These are phyloP conservation scores for Bacidia rubella DNA, from an alignment of 495 filamentous ascomycete species.

Conservation along the genomic window DNA sequence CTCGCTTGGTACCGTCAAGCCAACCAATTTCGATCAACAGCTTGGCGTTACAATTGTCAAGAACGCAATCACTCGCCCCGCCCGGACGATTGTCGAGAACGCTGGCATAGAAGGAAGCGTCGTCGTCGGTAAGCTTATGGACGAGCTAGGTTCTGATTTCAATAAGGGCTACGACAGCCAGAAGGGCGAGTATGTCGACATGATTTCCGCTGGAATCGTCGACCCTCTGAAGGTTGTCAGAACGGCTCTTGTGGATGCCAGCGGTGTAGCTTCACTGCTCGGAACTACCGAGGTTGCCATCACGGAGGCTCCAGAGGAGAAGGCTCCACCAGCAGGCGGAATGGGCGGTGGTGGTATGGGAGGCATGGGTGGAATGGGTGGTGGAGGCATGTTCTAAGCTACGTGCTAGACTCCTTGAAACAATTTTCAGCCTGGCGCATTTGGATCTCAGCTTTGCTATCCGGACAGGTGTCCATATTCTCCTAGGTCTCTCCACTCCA, in stretches of 20 bases:
- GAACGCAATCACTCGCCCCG: constrained; percentile 89
- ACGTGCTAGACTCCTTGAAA: background rate
- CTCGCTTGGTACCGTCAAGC: constrained; percentile 66
- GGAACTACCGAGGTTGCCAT: constrained; percentile 97
- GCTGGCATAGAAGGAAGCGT: constrained; percentile 92
- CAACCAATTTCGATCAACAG: constrained; percentile 96
- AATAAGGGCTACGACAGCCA: constrained; percentile 95
- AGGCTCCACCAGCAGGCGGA: constrained; percentile 55
- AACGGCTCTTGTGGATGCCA: constrained; percentile 85
- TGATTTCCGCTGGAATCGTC: constrained; percentile 93
- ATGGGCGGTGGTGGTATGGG: constrained; percentile 49
- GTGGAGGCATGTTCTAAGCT: constrained; percentile 34
- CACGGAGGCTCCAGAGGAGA: constrained; percentile 89
- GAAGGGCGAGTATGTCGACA: constrained; percentile 96
- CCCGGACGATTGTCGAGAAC: constrained; percentile 93
- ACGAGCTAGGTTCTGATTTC: constrained; percentile 86
- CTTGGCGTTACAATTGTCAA: constrained; percentile 95
- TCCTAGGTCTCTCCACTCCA: constrained; percentile 18
- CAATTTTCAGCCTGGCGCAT: constrained; percentile 3
- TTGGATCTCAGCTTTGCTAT: background rate
- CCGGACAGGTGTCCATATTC: background rate
- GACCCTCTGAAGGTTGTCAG: constrained; percentile 99
- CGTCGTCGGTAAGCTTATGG: constrained; percentile 93
- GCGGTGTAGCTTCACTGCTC: constrained; percentile 89
- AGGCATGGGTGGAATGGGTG: constrained; percentile 62